phyloP scores from a whole-genome alignment of 176 grass and related monocot species.

The Phoenix roebelenii region DNA sequence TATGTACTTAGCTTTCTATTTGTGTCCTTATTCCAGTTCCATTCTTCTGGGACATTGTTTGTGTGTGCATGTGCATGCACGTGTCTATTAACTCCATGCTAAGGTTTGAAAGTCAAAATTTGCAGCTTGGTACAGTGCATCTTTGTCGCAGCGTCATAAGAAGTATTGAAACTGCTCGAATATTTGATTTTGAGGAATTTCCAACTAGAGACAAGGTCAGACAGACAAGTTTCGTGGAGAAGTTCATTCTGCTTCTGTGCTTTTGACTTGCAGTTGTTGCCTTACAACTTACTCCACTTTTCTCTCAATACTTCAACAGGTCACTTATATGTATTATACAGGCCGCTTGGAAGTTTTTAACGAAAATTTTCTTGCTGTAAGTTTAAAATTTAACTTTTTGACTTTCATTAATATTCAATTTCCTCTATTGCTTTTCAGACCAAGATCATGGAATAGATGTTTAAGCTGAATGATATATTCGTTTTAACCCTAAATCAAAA shows the following conservation, averaged over 20 bases:
- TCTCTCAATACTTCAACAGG: constrained; percentile 34
- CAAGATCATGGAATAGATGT: no score
- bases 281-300: not conserved
- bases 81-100: no score
- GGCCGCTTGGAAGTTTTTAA: constrained; percentile 92
- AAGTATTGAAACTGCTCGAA: constrained; percentile 92
- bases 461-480: no score
- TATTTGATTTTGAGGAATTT: constrained; percentile 98
- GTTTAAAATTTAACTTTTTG: not conserved
- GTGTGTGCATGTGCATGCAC: no score
- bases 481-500: no score
- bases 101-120: constrained; percentile 2
- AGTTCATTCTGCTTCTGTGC: no score
- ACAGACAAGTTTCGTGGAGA: not conserved
- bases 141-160: constrained; percentile 95
- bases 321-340: constrained; percentile 99
- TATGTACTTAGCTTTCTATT: not conserved
- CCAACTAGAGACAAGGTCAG: constrained; percentile 84
- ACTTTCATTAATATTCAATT: not conserved
- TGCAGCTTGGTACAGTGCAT: constrained; percentile 96
- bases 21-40: not conserved
- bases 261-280: no score
- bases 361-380: constrained; percentile 94
- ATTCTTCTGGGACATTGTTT: no score
- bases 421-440: not conserved